Percentiles rank a stretch among this genome's conserved stretches.
Conservation (phyloP, 768 basidiomycete species). For the Dictyophora rubrovolvata region DNA sequence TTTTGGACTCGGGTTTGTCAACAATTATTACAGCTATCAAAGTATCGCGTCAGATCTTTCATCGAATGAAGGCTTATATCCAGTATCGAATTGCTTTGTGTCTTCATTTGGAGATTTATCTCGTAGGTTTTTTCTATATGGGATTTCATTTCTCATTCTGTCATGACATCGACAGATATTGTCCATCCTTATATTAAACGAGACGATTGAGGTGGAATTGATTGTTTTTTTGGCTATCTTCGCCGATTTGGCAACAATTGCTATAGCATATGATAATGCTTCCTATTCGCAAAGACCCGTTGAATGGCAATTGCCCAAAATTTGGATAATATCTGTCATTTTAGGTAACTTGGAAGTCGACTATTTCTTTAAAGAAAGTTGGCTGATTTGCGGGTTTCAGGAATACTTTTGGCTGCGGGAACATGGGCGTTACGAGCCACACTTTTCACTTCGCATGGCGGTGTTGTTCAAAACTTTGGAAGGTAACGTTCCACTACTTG, state of each 20-base stretch:
- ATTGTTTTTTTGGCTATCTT: slow-evolving; percentile 36
- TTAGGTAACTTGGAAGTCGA: slow-evolving; percentile 17
- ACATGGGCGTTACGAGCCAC: slow-evolving; percentile 39
- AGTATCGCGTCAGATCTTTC: slow-evolving; percentile 40
- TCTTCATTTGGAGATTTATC: slow-evolving; percentile 36
- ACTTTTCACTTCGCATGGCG: slow-evolving; percentile 25
- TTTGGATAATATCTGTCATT: slow-evolving; percentile 35
- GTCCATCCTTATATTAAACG: slow-evolving; percentile 35
- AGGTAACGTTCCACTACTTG: slow-evolving; percentile 7
- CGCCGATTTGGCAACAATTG: slow-evolving; percentile 38
- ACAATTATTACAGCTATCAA: slow-evolving; percentile 37
- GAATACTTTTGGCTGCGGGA: slow-evolving; percentile 28
- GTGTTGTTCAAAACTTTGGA: slow-evolving; percentile 37
- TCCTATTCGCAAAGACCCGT: slow-evolving; percentile 30
- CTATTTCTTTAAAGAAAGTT: slow-evolving; percentile 5
- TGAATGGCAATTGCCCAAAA: slow-evolving; percentile 40
- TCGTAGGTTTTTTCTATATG: slow-evolving; percentile 14
- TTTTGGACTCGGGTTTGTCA: slow-evolving; percentile 31
- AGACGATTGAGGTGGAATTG: slow-evolving; percentile 39
- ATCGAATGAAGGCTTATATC: slow-evolving; percentile 34
- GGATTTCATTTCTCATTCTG: neutral
- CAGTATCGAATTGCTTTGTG: slow-evolving; percentile 39
- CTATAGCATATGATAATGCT: slow-evolving; percentile 38
- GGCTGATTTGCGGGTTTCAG: slow-evolving; percentile 3
- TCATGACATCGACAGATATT: slow-evolving; percentile 18